Percentiles rank a stretch among this genome's conserved stretches.
phyloP scores from a whole-genome alignment of 2,329 filamentous ascomycete genomes.

The Ceratocystis huliohia region DNA sequence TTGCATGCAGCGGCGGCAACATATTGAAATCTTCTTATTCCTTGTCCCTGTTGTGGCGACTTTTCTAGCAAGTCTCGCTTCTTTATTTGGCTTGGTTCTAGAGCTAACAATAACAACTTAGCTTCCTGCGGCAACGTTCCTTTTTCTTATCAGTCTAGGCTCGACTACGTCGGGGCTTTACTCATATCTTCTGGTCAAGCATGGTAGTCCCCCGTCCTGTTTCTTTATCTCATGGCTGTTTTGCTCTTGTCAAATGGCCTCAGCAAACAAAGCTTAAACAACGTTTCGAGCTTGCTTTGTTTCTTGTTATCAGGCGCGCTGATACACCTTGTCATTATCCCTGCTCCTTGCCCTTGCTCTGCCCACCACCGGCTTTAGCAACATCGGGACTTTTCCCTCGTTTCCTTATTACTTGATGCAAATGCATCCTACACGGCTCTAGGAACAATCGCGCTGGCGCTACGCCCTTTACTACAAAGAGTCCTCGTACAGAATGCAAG shows the following conservation, averaged over 20 bases:
- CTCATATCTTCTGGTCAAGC: neutral
- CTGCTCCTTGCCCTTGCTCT: no score
- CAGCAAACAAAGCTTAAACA: neutral
- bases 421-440: neutral
- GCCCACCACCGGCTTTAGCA: no score
- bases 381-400: neutral
- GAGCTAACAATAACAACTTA: neutral
- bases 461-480: neutral
- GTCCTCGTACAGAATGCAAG: neutral
- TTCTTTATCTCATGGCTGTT: neutral
- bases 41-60: no score
- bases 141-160: neutral
- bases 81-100: no score
- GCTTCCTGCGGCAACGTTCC: neutral
- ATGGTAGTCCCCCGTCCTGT: neutral
- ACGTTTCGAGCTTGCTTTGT: neutral
- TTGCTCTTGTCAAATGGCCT: neutral
- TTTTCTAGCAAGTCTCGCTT: no score
- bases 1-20: no score
- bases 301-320: neutral
- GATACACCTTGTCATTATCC: neutral
- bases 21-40: no score
- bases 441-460: neutral
- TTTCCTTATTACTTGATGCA: slow-evolving; percentile 6
- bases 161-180: neutral